phyloP scores from a whole-genome alignment of 441 rosid genomes.

The Populus tomentosa region DNA sequence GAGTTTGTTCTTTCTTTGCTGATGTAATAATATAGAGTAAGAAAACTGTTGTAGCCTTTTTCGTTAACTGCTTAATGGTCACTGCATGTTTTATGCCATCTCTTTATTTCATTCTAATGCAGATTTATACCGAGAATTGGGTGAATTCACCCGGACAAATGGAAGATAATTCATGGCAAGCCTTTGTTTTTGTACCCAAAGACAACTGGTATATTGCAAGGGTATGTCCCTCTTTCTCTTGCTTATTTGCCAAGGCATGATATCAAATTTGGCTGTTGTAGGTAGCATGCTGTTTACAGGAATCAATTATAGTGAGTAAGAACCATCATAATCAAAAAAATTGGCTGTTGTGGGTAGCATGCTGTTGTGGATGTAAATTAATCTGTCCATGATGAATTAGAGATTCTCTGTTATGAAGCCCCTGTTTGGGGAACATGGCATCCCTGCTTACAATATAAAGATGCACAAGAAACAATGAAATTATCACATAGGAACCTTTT shows the following conservation, averaged over 20 bases:
- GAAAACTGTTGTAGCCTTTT: not conserved
- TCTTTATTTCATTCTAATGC: constrained; percentile 16
- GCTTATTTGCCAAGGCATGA: not conserved
- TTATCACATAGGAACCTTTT: not conserved
- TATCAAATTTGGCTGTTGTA: not conserved
- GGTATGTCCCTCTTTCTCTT: constrained; percentile 33
- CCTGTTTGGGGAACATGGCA: not conserved
- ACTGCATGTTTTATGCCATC: not conserved
- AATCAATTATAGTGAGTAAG: too few species aligned
- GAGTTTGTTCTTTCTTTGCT: too few species aligned
- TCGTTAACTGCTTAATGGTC: not conserved
- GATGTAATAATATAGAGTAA: not conserved
- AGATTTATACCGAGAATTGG: constrained; percentile 97
- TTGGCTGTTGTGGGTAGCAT: not conserved
- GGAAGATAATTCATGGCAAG: constrained; percentile 98
- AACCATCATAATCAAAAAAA: too few species aligned
- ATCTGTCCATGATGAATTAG: not conserved
- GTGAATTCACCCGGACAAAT: constrained; percentile 87
- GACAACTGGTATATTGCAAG: constrained; percentile 74
- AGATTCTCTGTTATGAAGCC: not conserved
- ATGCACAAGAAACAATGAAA: not conserved
- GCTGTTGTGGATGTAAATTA: too few species aligned
- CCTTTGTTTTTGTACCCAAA: constrained; percentile 72
- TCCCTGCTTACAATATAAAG: not conserved
- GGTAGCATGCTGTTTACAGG: not conserved